Evolutionary conservation across 148 eudicot species (phyloP).

Genomic region (Polygonum maritimum): DNA sequence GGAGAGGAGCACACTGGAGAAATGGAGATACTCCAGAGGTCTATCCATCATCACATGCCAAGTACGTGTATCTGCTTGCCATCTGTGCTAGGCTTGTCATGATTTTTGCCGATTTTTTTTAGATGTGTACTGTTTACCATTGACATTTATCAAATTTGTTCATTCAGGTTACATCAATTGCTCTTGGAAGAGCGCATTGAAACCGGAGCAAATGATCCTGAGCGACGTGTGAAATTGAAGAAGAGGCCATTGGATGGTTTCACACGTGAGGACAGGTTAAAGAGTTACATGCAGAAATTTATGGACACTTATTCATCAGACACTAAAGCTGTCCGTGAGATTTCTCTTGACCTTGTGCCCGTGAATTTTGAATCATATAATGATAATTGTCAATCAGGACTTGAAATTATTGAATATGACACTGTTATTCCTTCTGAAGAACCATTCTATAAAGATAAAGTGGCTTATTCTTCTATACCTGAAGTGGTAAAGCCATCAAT

Average conservation of each 20-base stretch:
- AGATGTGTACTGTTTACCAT: slow-evolving; percentile 1
- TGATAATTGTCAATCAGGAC: slow-evolving; percentile 31
- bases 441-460: slow-evolving; percentile 30
- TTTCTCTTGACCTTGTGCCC: slow-evolving; percentile 24
- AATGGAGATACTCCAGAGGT: slow-evolving; percentile 70
- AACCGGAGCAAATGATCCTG: slow-evolving; percentile 56
- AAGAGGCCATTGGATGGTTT: slow-evolving; percentile 65
- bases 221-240: slow-evolving; percentile 75
- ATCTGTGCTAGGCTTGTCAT: background rate
- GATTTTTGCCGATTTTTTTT: slow-evolving; percentile 1
- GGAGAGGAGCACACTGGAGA: slow-evolving; percentile 75
- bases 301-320: slow-evolving; percentile 49
- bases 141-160: slow-evolving; percentile 17
- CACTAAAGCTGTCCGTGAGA: slow-evolving; percentile 48
- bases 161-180: slow-evolving; percentile 78
- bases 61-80: slow-evolving; percentile 36
- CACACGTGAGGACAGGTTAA: slow-evolving; percentile 43
- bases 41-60: slow-evolving; percentile 66
- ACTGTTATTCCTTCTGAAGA: slow-evolving; percentile 38
- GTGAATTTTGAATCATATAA: slow-evolving; percentile 23
- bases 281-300: slow-evolving; percentile 82
- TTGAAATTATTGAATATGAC: slow-evolving; percentile 39
- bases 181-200: slow-evolving; percentile 84
- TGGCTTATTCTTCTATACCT: slow-evolving; percentile 24
- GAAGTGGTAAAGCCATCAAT: slow-evolving; percentile 25